Base-by-base conservation (phyloP, 1,139 yeast genomes). In the Nakaseomyces nivariensis region DNA sequence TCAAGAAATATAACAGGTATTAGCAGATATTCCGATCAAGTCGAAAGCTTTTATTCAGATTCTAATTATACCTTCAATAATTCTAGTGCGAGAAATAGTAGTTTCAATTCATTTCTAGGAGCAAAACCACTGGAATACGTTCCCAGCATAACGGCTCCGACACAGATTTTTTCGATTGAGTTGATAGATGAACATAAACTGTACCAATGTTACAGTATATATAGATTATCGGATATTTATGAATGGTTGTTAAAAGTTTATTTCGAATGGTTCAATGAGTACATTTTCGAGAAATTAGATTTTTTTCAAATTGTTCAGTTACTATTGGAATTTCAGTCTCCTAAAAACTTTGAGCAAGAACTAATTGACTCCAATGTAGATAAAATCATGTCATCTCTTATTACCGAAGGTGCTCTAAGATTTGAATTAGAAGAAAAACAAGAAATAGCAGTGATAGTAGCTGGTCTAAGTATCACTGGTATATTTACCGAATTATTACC, bases 231-330 rank as follows among this genome's bases (percentile, higher is more conserved):
- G 46, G 63, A 71, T 46, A 56, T 85, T 71, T 85, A 66, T 74
- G 61, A 72, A 66, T 73, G 81, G 78, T 66, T 73, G 53, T 66
- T 71, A 7, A 65, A 64, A 45, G 60, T 72, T 3, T 60, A 65
- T 47, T 63, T 67, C 43, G 70, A 67, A 48, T 68, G 72, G 74
- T 68, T 70, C 26, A 70, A 67, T 38, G 73, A 70, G 37, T 62
- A 61, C 45, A 52, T 69, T 25, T 73, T 81, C 25, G 71, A 79
- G 9, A 72, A 70, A 48, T 63, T 71, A 17, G 85, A 79, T 56
- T 76, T 80, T 53, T 79, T 79, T 45, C 69, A 78, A 33, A 76
- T 85, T 27, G 82, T 81, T 17, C 73, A 74, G 43, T 69, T 79
- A 46, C 79, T 84, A 1, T 52, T 66, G 33, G 69, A 66, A 48